Conservation (phyloP, 495 filamentous ascomycete species). For the Xylaria venustula region DNA sequence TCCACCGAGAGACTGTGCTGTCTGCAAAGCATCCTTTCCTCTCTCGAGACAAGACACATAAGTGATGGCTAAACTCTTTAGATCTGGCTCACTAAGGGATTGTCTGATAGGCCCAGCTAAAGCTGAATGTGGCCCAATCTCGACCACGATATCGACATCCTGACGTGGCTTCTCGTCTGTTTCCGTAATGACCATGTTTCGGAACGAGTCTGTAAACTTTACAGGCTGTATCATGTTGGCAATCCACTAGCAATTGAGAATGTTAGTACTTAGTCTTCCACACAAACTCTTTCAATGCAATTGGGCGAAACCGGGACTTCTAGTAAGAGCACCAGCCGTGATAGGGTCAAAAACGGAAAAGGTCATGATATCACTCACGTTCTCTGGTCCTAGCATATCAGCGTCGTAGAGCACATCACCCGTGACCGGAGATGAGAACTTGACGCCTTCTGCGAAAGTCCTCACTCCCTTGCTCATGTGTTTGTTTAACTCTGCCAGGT, state of each 20-base stretch:
- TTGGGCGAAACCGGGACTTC: too few species aligned
- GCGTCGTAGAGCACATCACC: conserved; percentile 2
- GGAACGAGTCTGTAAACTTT: conserved; percentile 37
- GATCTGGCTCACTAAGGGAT: conserved; percentile 42
- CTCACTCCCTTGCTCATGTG: conserved; percentile 16
- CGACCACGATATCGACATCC: conserved; percentile 50
- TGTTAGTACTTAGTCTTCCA: neutral
- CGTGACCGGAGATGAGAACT: conserved; percentile 26
- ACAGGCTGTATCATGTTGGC: conserved; percentile 42
- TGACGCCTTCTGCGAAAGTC: conserved; percentile 25
- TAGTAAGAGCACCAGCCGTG: too few species aligned
- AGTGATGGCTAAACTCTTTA: conserved; percentile 32
- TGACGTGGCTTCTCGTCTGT: conserved; percentile 17
- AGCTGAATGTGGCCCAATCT: conserved; percentile 62
- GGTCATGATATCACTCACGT: conserved; percentile 13
- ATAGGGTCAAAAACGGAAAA: neutral
- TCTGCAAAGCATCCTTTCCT: conserved; percentile 26
- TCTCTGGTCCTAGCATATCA: conserved; percentile 43
- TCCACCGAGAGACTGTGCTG: conserved; percentile 29
- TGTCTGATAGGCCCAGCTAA: conserved; percentile 57
- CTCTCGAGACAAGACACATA: conserved; percentile 31
- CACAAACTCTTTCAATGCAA: too few species aligned
- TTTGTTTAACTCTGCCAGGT: conserved; percentile 8
- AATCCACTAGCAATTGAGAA: conserved; percentile 24
- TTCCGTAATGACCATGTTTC: conserved; percentile 30